Base-by-base conservation (phyloP, 2,329 filamentous ascomycete genomes). In the Talaromyces sp. region DNA sequence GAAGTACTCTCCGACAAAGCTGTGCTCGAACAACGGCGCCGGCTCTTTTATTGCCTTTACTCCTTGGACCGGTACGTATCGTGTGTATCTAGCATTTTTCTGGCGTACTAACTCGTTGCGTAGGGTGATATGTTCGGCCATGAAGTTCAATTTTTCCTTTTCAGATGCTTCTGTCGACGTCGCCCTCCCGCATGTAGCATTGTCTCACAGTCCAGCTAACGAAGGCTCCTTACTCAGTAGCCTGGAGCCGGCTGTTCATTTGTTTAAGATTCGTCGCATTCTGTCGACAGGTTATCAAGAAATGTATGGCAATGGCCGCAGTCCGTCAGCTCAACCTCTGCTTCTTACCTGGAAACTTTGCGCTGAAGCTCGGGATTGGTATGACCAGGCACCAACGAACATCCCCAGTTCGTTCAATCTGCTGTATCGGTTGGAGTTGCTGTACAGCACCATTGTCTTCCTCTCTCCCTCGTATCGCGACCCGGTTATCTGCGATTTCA, bases 201-300 rank as follows among this genome's bases (percentile, higher is more conserved):
- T 79, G 71, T 61, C 82, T 71, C 65, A 81, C 76, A 67, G 82
- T 74, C 59, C 58, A 29, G 66, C 69, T 32, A 70, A 77, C 43
- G 70, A 67, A 21, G 60, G 71, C n/a, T 70, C 83, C 11, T 86
- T 85, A 69, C 71, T 81, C 17, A 79, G 81, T 57, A 81, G 79
- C 1, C 83, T 88, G 35, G 86, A 90, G 59, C 85, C 90, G 5
- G 91, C 92, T 0, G 79, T 91, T 11, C 83, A 92, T 19, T 78
- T 96, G 1, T 93, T 96, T 70, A 87, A 88, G 67, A 84, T 97
- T 9, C 88, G 93, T n/a, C 85, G 88, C 61, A 84, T 91, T 7
- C 89, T 97, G 72, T 97, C 94, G 0, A 83, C 83, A 55, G 96
- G 91, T 85, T 97, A 97, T 68, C 92, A 95, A 69, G 85, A 88